Conservation (phyloP, 257 asterid species). For the Solanum pinnatisectum region DNA sequence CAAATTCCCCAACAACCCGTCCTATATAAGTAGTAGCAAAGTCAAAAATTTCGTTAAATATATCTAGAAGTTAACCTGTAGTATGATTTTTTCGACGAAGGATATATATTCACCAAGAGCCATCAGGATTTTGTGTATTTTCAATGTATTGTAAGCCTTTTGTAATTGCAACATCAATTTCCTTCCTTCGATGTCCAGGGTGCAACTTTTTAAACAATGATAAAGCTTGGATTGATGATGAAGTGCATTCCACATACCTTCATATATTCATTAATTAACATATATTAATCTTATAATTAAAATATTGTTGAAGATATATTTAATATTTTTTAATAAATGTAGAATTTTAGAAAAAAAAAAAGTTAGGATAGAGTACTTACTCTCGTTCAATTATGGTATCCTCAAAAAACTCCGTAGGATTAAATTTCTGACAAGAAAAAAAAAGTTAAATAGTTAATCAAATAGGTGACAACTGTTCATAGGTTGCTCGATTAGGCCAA, state of each 20-base stretch:
- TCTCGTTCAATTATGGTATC: slow-evolving; percentile 38
- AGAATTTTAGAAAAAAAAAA: neutral
- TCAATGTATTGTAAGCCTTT: slow-evolving; percentile 27
- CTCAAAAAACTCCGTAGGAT: slow-evolving; percentile 43
- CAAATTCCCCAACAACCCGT: slow-evolving; percentile 57
- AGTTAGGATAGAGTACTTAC: slow-evolving; percentile 19
- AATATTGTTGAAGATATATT: neutral
- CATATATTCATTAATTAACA: neutral
- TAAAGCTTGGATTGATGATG: slow-evolving; percentile 41
- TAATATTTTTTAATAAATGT: neutral
- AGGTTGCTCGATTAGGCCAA: too few species aligned
- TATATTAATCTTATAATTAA: neutral
- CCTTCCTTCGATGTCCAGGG: slow-evolving; percentile 24
- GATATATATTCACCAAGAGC: slow-evolving; percentile 32
- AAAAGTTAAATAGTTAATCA: neutral
- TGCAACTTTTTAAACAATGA: slow-evolving; percentile 26
- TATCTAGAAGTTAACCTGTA: neutral
- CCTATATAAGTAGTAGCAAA: neutral
- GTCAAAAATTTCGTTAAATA: neutral
- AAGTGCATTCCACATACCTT: slow-evolving; percentile 54
- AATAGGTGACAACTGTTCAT: too few species aligned
- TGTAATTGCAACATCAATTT: slow-evolving; percentile 32
- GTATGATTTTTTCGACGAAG: neutral
- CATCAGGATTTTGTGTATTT: slow-evolving; percentile 32
- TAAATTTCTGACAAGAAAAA: slow-evolving; percentile 29